Conservation (phyloP, 495 filamentous ascomycete genomes). For the Lasiosphaeria miniovina region DNA sequence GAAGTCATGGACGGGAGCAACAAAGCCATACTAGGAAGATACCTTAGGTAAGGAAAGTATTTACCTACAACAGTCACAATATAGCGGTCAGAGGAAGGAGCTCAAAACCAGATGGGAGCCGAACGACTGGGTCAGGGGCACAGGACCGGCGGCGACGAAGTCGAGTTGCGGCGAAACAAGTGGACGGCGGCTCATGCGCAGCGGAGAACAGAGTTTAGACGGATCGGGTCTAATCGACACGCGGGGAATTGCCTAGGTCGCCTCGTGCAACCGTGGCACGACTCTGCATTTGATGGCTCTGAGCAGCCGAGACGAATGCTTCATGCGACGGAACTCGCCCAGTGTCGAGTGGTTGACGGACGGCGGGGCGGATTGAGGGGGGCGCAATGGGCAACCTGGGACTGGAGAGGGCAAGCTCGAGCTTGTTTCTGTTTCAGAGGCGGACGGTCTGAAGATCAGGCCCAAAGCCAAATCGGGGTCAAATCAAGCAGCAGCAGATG, state of each 20-base stretch:
- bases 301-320: constrained; percentile 17
- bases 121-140: constrained; percentile 2
- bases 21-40: no score
- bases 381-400: no score
- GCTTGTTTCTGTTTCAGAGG: constrained; percentile 8
- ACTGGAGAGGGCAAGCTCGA: not conserved
- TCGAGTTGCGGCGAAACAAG: not conserved
- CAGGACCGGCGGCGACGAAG: not conserved
- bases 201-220: constrained; percentile 7
- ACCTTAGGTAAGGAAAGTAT: no score
- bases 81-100: no score
- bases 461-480: no score
- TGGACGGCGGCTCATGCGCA: not conserved
- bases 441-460: no score
- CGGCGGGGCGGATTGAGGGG: not conserved
- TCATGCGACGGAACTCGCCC: constrained; percentile 17
- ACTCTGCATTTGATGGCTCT: constrained; percentile 15
- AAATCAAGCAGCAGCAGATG: no score
- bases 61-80: no score
- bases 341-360: constrained; percentile 4
- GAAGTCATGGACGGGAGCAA: no score
- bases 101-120: not conserved
- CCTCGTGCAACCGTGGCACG: constrained; percentile 8
- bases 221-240: constrained; percentile 3
- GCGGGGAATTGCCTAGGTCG: constrained; percentile 8